A percentile compares a stretch with the other conserved stretches of the same genome.
Evolutionary conservation across 78 protist species (phyloP).

Genomic region (Paulinella micropora): DNA sequence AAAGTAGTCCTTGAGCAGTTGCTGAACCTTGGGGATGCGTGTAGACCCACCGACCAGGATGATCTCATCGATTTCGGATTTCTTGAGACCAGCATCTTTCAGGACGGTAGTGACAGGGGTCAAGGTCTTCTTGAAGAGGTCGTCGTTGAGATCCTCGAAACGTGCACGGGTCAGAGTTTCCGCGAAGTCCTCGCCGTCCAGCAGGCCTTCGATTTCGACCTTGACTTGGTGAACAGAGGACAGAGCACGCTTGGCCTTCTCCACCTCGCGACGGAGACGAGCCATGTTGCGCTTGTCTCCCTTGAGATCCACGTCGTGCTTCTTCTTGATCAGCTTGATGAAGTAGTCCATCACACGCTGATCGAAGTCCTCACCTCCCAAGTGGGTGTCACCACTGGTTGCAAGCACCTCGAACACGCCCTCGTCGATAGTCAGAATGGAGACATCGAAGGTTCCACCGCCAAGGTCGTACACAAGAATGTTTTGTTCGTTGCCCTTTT

Average conservation of each 20-base stretch:
- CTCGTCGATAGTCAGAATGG: constrained; percentile 79
- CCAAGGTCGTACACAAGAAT: constrained; percentile 96
- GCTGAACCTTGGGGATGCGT: constrained; percentile 94
- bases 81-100: constrained; percentile 72
- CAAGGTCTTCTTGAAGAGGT: constrained; percentile 80
- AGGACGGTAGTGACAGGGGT: constrained; percentile 76
- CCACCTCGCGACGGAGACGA: constrained; percentile 80
- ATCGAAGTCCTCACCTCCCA: constrained; percentile 98
- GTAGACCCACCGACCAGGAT: constrained; percentile 98
- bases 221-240: constrained; percentile 56
- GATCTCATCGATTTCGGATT: constrained; percentile 79
- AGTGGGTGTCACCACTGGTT: constrained; percentile 93
- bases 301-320: constrained; percentile 55
- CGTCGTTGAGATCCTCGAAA: constrained; percentile 93
- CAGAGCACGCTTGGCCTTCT: constrained; percentile 84
- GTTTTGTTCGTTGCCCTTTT: constrained; percentile 61
- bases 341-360: constrained; percentile 70
- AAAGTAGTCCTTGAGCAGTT: constrained; percentile 83
- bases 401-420: constrained; percentile 97
- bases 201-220: constrained; percentile 80
- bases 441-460: constrained; percentile 98
- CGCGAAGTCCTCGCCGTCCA: constrained; percentile 85
- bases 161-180: constrained; percentile 91
- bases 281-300: constrained; percentile 66
- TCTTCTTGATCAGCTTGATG: constrained; percentile 57